Base-by-base conservation (phyloP, 2,329 filamentous ascomycete genomes). In the Colletotrichum phormii region DNA sequence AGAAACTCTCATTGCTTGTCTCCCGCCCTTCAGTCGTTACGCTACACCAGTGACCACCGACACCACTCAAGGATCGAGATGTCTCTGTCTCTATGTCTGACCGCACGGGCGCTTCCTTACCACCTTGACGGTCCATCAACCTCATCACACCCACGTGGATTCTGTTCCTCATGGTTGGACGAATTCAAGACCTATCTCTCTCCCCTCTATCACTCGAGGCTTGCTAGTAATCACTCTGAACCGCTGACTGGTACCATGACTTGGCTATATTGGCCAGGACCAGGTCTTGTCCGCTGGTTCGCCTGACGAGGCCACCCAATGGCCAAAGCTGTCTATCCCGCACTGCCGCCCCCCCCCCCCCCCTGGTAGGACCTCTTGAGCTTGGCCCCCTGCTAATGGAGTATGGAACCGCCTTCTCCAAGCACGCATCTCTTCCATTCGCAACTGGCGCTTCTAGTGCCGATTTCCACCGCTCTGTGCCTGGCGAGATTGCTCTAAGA, bases 241-340 rank as follows among this genome's bases (percentile, higher is more conserved):
- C 9, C 29, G 15, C n/a, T 46, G 65, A 46, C 54, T 59, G 8
- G 59, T 35, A 37, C 26, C 37, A 7, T 22, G 9, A 51, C 51
- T 46, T 24, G 29, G 8, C 66, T 24, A 64, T 64, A 37, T 54
- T 33, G 42, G 51, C 69, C 37, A 15, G 69, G 53, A 26, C 64
- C 60, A 62, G 49, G 51, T 46, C 53, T 53, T 26, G 42, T 53
- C n/a, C 42, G 26, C 57, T 12, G 18, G 37, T 58, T 24, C 35
- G 37, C 26, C 54, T 46, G 59, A 64, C 24, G 33, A 24, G 59
- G 46, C 59, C 69, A 31, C n/a, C 70, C 35, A 64, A 61, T 70
- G 66, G 26, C 15, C 55, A 65, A 57, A 60, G 65, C 66, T 71
- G 55, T 37, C 37, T 35, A 59, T 72, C 66, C 60, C 60, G 60